Evolutionary conservation across 768 basidiomycete species (phyloP).

Genomic region (Boletus barrowsii): DNA sequence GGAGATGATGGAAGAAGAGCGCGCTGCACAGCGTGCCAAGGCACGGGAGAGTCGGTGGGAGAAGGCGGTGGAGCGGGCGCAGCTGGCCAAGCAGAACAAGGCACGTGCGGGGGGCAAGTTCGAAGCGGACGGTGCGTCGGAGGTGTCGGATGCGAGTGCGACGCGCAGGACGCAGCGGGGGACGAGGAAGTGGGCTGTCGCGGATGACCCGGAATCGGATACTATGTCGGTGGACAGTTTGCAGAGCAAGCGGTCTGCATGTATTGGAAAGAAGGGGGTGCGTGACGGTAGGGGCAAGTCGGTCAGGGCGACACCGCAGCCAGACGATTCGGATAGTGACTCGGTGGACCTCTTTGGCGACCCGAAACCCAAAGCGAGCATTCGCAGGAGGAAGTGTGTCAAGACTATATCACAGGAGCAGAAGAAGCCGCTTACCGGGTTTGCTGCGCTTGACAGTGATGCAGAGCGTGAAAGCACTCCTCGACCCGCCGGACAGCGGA

Average conservation of each 20-base stretch:
- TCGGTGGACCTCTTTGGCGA: not conserved
- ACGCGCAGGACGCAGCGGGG: constrained; percentile 2
- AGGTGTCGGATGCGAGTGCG: constrained; percentile 6
- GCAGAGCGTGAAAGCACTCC: constrained; percentile 24
- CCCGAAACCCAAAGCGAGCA: not conserved
- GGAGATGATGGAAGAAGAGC: constrained; percentile 23
- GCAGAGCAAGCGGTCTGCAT: constrained; percentile 8
- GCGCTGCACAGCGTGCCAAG: constrained; percentile 20
- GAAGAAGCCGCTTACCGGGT: not conserved
- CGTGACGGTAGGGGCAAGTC: not conserved
- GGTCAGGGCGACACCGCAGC: not conserved
- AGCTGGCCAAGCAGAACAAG: constrained; percentile 7
- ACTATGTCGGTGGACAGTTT: constrained; percentile 29
- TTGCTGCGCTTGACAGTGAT: constrained; percentile 2
- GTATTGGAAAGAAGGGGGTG: not conserved
- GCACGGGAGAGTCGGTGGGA: constrained; percentile 16
- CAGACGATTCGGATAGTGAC: constrained; percentile 4
- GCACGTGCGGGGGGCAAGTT: not conserved
- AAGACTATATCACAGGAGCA: not conserved
- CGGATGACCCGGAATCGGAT: constrained; percentile 22
- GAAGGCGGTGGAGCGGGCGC: constrained; percentile 24
- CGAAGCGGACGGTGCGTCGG: not conserved
- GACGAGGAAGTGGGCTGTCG: not conserved
- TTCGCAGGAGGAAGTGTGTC: not conserved
- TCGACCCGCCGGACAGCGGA: constrained; percentile 15